Base-by-base conservation (phyloP, 768 basidiomycete species). In the Tricholoma hemisulphureum region DNA sequence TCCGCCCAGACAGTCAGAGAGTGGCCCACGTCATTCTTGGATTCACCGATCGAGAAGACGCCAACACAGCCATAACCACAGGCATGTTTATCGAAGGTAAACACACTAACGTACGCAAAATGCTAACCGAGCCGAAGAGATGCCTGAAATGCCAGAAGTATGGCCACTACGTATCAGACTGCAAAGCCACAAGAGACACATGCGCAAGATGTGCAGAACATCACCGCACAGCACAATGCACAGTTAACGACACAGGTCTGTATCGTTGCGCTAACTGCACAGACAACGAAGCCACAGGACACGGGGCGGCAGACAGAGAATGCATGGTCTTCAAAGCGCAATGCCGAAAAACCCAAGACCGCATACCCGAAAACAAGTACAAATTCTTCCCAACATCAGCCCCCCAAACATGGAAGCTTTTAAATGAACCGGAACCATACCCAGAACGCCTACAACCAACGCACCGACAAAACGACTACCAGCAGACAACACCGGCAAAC, bases 251-350 rank as follows among this genome's bases (percentile, higher is more conserved):
- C 16, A 57, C 52, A 2, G 43, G 32, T 11, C n/a, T 39, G 2
- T 24, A 34, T 0, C 52, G 48, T 7, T 74, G 72, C 52, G 51
- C 58, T 0, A 71, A 72, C 56, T 73, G 73, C 63, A 58, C 48
- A n/a, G 23, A 10, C 0, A n/a, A 14, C 0, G 72, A 6, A 13
- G 20, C 34, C 1, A 35, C 6, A 9, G 56, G 70, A 3, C 73
- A 75, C 49, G 67, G 68, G 1, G 61, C 72, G 0, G 69, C 67
- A 32, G 66, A 71, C 51, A 14, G 67, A 0, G n/a, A 21, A 16
- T 57, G 56, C 55, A 68, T 67, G 0, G 18, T 53, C 0, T 69
- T 68, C 58, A 10, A 24, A 4, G 51, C 52, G 18, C 49, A 57
- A 21, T 26, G 63, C 10, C 50, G 52, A 34, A 55, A 26, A 13